A percentile compares a stretch with the other conserved stretches of the same genome.
These are phyloP conservation scores for Diaporthe humulicola DNA, from an alignment of 2,329 filamentous ascomycete species.

Conservation along the genomic window DNA sequence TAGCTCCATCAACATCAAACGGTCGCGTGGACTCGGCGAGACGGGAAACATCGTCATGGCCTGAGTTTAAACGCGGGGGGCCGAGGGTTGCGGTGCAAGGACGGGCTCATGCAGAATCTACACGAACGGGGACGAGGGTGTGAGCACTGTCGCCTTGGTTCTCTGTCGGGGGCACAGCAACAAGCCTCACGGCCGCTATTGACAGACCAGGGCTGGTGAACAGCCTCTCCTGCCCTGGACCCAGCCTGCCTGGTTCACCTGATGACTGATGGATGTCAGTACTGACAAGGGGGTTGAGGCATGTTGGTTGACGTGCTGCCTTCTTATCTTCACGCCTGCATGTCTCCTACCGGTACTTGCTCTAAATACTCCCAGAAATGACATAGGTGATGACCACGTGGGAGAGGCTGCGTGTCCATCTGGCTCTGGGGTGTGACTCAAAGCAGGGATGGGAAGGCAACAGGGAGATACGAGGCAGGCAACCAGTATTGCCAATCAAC, in stretches of 20 bases:
- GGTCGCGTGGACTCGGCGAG: neutral
- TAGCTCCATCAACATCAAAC: constrained; percentile 19
- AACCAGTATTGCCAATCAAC: neutral
- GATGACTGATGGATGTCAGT: neutral
- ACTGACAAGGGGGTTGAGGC: neutral
- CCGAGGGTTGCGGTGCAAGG: neutral
- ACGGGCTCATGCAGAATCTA: constrained; percentile 17
- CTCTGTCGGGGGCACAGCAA: neutral
- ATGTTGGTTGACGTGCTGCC: neutral
- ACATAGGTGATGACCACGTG: neutral
- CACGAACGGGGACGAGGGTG: neutral
- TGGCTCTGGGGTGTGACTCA: neutral
- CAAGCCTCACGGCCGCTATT: neutral
- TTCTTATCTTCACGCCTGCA: neutral
- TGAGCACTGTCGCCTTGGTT: neutral
- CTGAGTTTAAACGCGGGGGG: neutral
- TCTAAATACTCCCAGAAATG: neutral
- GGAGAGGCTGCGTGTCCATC: constrained; percentile 20
- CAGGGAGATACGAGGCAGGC: constrained; percentile 25
- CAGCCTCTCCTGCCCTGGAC: neutral
- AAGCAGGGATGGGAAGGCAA: constrained; percentile 24
- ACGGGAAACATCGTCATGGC: constrained; percentile 21
- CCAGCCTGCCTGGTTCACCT: constrained; percentile 15
- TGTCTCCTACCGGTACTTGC: neutral
- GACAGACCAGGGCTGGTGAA: neutral